Percentiles rank a stretch among this genome's conserved stretches.
These are phyloP conservation scores for Sporothrix dimorphospora DNA, from an alignment of 2,329 filamentous ascomycete species.

Conservation along the genomic window DNA sequence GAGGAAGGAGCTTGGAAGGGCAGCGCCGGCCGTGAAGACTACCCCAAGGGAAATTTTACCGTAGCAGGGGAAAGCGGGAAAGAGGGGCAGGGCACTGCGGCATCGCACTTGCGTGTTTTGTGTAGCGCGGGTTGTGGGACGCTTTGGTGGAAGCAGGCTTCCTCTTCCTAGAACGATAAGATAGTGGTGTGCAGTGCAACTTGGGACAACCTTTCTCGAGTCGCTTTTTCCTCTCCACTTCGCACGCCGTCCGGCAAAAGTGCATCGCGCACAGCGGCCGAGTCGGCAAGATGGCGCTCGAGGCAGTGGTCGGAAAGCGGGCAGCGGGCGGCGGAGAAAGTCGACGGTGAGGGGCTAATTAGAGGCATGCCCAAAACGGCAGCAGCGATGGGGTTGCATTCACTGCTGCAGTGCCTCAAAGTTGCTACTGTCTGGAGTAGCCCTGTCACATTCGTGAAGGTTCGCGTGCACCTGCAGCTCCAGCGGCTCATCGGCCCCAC, in stretches of 20 bases:
- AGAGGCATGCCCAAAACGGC: background rate
- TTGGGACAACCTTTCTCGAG: background rate
- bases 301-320: background rate
- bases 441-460: background rate
- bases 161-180: conserved; percentile 17
- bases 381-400: background rate
- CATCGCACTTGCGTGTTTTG: conserved; percentile 13
- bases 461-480: background rate
- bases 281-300: conserved; percentile 1
- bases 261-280: background rate
- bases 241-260: background rate
- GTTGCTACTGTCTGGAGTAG: background rate
- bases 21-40: background rate
- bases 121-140: conserved; percentile 22
- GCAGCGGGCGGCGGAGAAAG: conserved; percentile 13
- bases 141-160: conserved; percentile 13
- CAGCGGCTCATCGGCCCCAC: conserved; percentile 20
- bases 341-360: background rate
- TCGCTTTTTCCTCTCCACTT: background rate
- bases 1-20: background rate
- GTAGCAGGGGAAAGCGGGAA: conserved; percentile 1
- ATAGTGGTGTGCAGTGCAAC: background rate
- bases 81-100: conserved; percentile 16
- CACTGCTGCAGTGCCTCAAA: background rate
- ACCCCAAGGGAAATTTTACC: background rate